Evolutionary conservation across 208 protist species (phyloP).

Genomic region (Tritrichomonas musculus): DNA sequence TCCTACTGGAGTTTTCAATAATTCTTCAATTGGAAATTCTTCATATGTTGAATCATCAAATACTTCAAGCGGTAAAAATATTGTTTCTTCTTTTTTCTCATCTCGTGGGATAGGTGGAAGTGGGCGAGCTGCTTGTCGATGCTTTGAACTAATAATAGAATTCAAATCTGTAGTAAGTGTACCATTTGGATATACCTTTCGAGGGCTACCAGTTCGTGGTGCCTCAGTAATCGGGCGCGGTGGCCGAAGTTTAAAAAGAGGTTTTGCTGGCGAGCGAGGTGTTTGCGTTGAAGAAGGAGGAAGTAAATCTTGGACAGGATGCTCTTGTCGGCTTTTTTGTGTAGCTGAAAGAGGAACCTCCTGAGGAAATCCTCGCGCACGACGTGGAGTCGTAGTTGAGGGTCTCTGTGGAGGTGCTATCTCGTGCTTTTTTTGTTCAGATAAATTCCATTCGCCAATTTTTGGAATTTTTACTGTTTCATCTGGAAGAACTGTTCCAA

Average conservation of each 20-base stretch:
- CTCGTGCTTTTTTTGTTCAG: neutral
- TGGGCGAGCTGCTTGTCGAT: neutral
- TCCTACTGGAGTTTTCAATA: neutral
- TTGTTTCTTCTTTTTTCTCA: neutral
- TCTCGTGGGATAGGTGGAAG: neutral
- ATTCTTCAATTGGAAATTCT: conserved; percentile 2
- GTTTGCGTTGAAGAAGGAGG: neutral
- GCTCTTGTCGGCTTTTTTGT: too few species aligned
- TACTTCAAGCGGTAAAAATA: neutral
- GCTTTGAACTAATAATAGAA: neutral
- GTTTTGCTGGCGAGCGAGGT: neutral
- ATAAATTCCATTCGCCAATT: conserved; percentile 22
- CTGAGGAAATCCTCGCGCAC: neutral
- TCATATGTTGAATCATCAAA: conserved; percentile 28
- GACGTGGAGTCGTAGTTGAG: neutral
- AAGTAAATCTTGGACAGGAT: too few species aligned
- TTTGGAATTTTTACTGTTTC: neutral
- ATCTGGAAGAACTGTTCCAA: neutral
- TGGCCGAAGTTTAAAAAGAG: neutral
- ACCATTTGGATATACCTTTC: neutral
- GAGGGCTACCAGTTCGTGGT: neutral
- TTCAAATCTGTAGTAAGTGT: neutral
- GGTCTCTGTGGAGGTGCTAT: neutral
- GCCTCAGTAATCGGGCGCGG: neutral
- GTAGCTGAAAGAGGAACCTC: neutral